Base-by-base conservation (phyloP, 2,329 filamentous ascomycete genomes). In the Knufia petricola region DNA sequence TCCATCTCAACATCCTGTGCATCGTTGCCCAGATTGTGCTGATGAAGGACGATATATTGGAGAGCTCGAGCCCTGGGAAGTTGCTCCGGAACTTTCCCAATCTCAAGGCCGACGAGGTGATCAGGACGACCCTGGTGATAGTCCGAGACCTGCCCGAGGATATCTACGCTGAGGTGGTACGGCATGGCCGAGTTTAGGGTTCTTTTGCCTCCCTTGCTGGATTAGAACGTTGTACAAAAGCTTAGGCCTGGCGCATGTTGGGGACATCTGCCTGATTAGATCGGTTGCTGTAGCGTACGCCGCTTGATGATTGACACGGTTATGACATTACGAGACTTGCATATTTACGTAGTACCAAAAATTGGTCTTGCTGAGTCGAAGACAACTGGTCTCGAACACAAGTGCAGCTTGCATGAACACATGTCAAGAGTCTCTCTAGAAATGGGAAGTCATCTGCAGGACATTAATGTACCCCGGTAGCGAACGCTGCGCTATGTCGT, bases 21-120 rank as follows among this genome's bases (percentile, higher is more conserved):
- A 95, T 98, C 55, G 92, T 96, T 13, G 90, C 90, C 12, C 92
- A 98, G 68, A 72, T 98, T 46, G 83, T 95, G 42, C 78, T 94
- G 60, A 87, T 95, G 69, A 76, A 89, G 51, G 84, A 89, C 49
- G 81, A 87, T 52, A 82, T 98, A 46, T 69, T 98, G 58, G 81
- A 81, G 50, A 94, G 85, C 50, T 77, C 84, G 4, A 96, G 92
- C 60, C 92, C 92, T 8, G 95, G 94, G 61, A 92, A 92, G 62
- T 78, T 95, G 13, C 73, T 95, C n/a, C 78, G 89, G 49, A 89
- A 85, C 1, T 87, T 95, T 58, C 89, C 89, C 4, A 79, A 84
- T 3, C 73, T 95, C 21, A 82, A 94, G 57, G 85, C 89, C 3
- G 83, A 87, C 58, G 81, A 84, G 56, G 85, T 95, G 60, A 92